phyloP scores from a whole-genome alignment of 2,329 filamentous ascomycete genomes.

The Zymoseptoria crescenta region DNA sequence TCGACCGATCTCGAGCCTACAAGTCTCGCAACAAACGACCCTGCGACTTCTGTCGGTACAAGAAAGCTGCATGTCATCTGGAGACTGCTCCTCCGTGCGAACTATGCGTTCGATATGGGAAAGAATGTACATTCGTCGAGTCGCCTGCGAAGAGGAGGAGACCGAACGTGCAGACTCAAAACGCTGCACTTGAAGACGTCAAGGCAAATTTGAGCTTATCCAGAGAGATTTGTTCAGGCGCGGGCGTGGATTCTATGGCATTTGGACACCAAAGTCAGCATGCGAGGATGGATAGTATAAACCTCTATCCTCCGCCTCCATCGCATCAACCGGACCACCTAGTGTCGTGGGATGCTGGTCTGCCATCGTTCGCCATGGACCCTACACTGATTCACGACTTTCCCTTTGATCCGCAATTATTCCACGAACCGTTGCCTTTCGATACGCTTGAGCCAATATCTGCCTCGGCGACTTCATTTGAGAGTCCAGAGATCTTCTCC shows the following conservation, averaged over 20 bases:
- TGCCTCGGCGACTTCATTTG: slow-evolving; percentile 13
- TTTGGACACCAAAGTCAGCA: neutral
- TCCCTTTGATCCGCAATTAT: slow-evolving; percentile 24
- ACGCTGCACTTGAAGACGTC: neutral
- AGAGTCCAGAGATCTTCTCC: neutral
- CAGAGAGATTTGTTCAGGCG: neutral
- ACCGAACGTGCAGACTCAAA: slow-evolving; percentile 22
- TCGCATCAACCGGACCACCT: neutral
- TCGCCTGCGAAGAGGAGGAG: slow-evolving; percentile 27
- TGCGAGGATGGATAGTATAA: neutral
- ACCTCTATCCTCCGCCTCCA: neutral
- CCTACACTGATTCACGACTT: slow-evolving; percentile 12
- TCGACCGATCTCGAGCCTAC: slow-evolving; percentile 29
- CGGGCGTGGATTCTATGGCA: neutral
- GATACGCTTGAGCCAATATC: slow-evolving; percentile 23
- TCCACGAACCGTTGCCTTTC: slow-evolving; percentile 21
- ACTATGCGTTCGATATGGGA: slow-evolving; percentile 36
- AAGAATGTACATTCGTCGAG: slow-evolving; percentile 41
- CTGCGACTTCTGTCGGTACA: slow-evolving; percentile 41
- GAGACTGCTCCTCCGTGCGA: slow-evolving; percentile 37
- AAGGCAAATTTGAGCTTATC: neutral
- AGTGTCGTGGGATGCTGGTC: neutral
- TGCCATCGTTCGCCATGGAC: neutral
- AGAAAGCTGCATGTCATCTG: slow-evolving; percentile 41
- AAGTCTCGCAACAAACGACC: slow-evolving; percentile 35